phyloP scores from a whole-genome alignment of 2,329 filamentous ascomycete genomes.

The Moelleriella libera region DNA sequence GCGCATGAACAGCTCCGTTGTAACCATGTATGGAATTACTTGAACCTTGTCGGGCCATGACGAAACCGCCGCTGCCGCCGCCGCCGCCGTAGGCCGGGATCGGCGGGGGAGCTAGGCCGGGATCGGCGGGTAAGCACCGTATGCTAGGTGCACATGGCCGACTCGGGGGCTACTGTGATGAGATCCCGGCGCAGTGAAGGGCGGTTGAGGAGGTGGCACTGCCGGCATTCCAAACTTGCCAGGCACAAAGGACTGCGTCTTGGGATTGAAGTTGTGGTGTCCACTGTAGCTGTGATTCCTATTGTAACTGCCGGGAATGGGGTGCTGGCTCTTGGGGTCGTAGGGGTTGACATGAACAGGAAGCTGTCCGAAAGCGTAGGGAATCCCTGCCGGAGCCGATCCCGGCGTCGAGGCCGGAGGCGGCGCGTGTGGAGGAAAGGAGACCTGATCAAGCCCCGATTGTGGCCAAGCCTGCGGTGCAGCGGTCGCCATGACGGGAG shows the following conservation, averaged over 20 bases:
- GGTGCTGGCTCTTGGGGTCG: conserved; percentile 64
- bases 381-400: conserved; percentile 20
- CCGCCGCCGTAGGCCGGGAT: conserved; percentile 32
- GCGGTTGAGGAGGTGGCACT: conserved; percentile 31
- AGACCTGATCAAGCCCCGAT: conserved; percentile 16
- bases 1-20: conserved; percentile 25
- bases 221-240: conserved; percentile 21
- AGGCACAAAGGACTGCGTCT: conserved; percentile 85
- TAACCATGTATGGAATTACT: conserved; percentile 39
- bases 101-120: conserved; percentile 36
- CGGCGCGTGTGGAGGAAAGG: conserved; percentile 16
- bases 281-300: conserved; percentile 66
- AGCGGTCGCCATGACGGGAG: conserved; percentile 15
- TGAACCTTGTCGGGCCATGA: conserved; percentile 42
- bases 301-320: conserved; percentile 71
- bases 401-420: conserved; percentile 16
- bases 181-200: conserved; percentile 31
- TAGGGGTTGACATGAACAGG: conserved; percentile 55
- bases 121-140: conserved; percentile 31
- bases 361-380: conserved; percentile 70
- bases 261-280: conserved; percentile 73
- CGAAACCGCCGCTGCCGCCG: conserved; percentile 27
- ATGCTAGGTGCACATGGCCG: conserved; percentile 34
- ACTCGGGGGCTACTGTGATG: conserved; percentile 41
- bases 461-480: conserved; percentile 21